phyloP scores from a whole-genome alignment of 352 stramenopile species.

The Plasmopara muralis region DNA sequence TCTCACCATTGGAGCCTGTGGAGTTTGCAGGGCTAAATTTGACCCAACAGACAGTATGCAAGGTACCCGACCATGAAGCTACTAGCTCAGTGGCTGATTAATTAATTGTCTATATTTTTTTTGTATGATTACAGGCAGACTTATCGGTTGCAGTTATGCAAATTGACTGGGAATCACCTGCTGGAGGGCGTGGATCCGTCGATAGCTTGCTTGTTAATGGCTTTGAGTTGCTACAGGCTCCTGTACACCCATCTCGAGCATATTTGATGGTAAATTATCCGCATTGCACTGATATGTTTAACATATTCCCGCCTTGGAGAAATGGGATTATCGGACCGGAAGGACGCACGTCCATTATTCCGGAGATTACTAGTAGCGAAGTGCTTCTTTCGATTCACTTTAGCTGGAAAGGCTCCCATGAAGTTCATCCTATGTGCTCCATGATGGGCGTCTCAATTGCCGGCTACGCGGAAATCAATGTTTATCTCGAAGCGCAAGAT shows the following conservation, averaged over 20 bases:
- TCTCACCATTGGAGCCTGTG: constrained; percentile 42
- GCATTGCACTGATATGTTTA: constrained; percentile 83
- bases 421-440: constrained; percentile 54
- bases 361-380: constrained; percentile 35
- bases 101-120: constrained; percentile 6
- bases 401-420: constrained; percentile 53
- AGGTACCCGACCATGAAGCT: constrained; percentile 24
- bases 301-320: constrained; percentile 67
- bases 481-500: constrained; percentile 79
- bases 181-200: constrained; percentile 46
- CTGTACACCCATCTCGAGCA: constrained; percentile 51
- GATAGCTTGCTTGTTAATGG: constrained; percentile 58
- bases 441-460: constrained; percentile 71
- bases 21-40: constrained; percentile 41
- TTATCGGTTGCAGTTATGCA: constrained; percentile 73
- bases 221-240: constrained; percentile 45
- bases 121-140: constrained; percentile 41
- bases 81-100: neutral
- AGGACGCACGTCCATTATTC: constrained; percentile 58
- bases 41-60: constrained; percentile 63
- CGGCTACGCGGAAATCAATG: constrained; percentile 68
- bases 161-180: constrained; percentile 65
- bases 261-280: constrained; percentile 70
- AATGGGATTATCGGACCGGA: constrained; percentile 63
- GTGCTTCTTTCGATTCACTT: constrained; percentile 49